These are phyloP conservation scores for Carpinus viminea DNA, from an alignment of 306 rosid genomes.

Conservation along the genomic window DNA sequence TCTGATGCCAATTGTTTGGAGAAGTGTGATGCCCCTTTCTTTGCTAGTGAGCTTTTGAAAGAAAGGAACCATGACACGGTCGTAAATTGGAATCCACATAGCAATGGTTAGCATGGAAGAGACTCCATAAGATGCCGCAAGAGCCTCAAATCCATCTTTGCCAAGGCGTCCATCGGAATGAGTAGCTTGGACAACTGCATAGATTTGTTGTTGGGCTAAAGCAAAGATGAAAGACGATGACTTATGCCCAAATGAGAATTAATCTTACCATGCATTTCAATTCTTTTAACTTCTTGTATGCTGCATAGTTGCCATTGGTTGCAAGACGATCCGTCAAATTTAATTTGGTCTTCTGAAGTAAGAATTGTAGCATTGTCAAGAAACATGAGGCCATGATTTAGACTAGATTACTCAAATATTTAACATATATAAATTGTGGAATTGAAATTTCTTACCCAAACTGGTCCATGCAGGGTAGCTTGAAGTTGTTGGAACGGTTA, in stretches of 20 bases:
- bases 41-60: conserved; percentile 33
- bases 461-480: not conserved
- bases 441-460: not conserved
- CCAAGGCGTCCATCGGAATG: conserved; percentile 34
- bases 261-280: conserved; percentile 36
- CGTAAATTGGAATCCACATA: conserved; percentile 42
- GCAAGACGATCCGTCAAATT: conserved; percentile 30
- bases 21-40: conserved; percentile 39
- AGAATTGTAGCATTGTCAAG: conserved; percentile 46
- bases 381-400: conserved; percentile 14
- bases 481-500: not conserved
- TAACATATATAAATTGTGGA: too few species aligned
- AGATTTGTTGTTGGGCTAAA: conserved; percentile 33
- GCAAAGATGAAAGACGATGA: conserved; percentile 39
- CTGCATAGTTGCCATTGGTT: conserved; percentile 43
- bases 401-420: too few species aligned
- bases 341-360: conserved; percentile 27
- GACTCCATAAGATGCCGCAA: conserved; percentile 29
- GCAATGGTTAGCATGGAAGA: conserved; percentile 34
- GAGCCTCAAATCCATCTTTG: conserved; percentile 26
- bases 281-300: conserved; percentile 46
- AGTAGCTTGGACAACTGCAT: conserved; percentile 54
- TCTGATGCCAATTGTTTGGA: conserved; percentile 44
- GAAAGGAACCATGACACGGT: conserved; percentile 27
- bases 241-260: conserved; percentile 50